A percentile compares a stretch with the other conserved stretches of the same genome.
Evolutionary conservation across 495 filamentous ascomycete genomes (phyloP).

Genomic region (Entonaema liquescens): DNA sequence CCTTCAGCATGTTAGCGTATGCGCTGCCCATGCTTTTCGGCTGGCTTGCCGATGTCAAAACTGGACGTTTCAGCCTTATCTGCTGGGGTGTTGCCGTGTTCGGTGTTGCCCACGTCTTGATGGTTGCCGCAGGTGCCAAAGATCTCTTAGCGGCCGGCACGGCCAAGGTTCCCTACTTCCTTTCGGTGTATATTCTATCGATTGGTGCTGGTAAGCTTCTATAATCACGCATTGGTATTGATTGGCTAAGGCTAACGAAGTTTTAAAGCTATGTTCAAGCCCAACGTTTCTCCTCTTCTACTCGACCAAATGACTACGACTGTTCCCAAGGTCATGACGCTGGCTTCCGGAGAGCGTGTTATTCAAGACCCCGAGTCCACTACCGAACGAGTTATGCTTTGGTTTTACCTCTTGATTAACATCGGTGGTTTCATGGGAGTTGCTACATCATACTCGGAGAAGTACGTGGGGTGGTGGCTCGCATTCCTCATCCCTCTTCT

Average conservation of each 20-base stretch:
- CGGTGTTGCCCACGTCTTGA: constrained; percentile 70
- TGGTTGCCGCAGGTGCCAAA: constrained; percentile 68
- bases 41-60: constrained; percentile 65
- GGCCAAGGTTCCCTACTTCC: constrained; percentile 65
- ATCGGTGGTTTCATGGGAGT: constrained; percentile 69
- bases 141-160: constrained; percentile 64
- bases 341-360: constrained; percentile 60
- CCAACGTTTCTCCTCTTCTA: constrained; percentile 69
- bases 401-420: constrained; percentile 73
- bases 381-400: constrained; percentile 69
- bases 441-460: constrained; percentile 58
- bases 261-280: constrained; percentile 65
- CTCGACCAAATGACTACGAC: constrained; percentile 66
- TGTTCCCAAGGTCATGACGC: constrained; percentile 55
- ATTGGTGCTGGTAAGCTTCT: constrained; percentile 70
- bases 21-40: constrained; percentile 65
- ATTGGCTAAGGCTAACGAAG: constrained; percentile 7
- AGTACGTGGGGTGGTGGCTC: constrained; percentile 73
- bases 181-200: constrained; percentile 66
- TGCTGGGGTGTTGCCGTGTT: constrained; percentile 69
- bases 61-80: constrained; percentile 70
- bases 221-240: neutral
- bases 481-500: constrained; percentile 74
- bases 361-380: constrained; percentile 68
- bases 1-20: constrained; percentile 69